Percentiles rank a stretch among this genome's conserved stretches.
Conservation (phyloP, 225 moss, liverwort and hornwort genomes). For the Climacium dendroides region DNA sequence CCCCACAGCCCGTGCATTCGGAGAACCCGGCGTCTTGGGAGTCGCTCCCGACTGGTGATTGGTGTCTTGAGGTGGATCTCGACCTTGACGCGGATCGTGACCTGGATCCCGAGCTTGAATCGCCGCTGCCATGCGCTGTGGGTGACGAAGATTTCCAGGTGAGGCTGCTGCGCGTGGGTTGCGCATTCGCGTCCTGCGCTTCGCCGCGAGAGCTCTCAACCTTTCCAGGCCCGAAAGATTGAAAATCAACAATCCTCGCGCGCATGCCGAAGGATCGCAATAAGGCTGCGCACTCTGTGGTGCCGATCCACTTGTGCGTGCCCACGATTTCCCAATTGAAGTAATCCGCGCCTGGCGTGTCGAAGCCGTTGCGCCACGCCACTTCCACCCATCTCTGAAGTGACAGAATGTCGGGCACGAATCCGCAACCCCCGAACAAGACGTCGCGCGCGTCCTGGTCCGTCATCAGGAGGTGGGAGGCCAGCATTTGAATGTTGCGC, state of each 20-base stretch:
- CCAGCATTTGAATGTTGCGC: slow-evolving; percentile 76
- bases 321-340: slow-evolving; percentile 61
- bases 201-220: slow-evolving; percentile 6
- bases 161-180: slow-evolving; percentile 20
- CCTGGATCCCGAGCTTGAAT: not conserved
- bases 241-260: slow-evolving; percentile 65
- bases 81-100: slow-evolving; percentile 16
- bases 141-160: not conserved
- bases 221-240: slow-evolving; percentile 29
- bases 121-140: not conserved
- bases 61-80: slow-evolving; percentile 12
- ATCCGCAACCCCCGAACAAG: slow-evolving; percentile 57
- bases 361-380: slow-evolving; percentile 68
- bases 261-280: slow-evolving; percentile 72
- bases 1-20: slow-evolving; percentile 40
- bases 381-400: slow-evolving; percentile 74
- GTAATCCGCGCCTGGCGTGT: slow-evolving; percentile 51
- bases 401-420: slow-evolving; percentile 61
- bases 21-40: not conserved
- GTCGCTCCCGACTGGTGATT: slow-evolving; percentile 16
- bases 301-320: slow-evolving; percentile 74
- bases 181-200: slow-evolving; percentile 1
- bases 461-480: slow-evolving; percentile 40
- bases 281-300: slow-evolving; percentile 74
- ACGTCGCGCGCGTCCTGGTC: slow-evolving; percentile 29